phyloP scores from a whole-genome alignment of 805 yeast genomes.

The Blastobotrys attinorum region DNA sequence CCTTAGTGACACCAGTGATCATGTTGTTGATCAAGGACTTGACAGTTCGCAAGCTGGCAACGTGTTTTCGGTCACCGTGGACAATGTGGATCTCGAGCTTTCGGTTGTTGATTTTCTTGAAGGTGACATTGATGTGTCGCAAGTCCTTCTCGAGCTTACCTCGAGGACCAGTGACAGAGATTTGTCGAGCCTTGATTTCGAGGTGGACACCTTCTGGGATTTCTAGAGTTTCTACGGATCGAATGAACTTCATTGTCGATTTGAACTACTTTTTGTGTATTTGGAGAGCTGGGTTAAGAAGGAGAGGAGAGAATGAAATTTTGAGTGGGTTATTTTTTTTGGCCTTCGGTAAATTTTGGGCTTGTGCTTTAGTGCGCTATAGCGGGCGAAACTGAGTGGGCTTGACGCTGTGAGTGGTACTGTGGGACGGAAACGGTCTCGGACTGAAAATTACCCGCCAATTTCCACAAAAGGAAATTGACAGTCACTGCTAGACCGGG shows the following conservation, averaged over 20 bases:
- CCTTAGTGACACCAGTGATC: slow-evolving; percentile 98
- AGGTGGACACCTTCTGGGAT: slow-evolving; percentile 92
- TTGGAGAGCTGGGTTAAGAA: not conserved
- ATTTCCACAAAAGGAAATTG: too few relatives aligned
- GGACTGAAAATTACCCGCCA: too few relatives aligned
- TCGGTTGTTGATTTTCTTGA: slow-evolving; percentile 61
- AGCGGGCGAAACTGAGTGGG: too few relatives aligned
- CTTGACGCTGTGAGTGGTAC: too few relatives aligned
- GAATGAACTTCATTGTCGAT: slow-evolving; percentile 66
- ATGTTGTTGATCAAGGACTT: slow-evolving; percentile 90
- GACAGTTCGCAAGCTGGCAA: slow-evolving; percentile 98
- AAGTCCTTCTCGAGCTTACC: slow-evolving; percentile 87
- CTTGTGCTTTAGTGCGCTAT: too few relatives aligned
- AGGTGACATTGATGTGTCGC: slow-evolving; percentile 91
- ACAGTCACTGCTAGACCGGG: too few relatives aligned
- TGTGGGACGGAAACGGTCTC: too few relatives aligned
- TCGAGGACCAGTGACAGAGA: slow-evolving; percentile 96
- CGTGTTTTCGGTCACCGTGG: slow-evolving; percentile 99
- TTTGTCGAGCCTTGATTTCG: slow-evolving; percentile 80
- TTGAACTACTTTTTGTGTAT: slow-evolving; percentile 1
- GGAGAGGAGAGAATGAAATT: too few relatives aligned
- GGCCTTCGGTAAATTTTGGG: not conserved
- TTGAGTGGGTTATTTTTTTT: not conserved
- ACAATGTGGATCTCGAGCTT: slow-evolving; percentile 85
- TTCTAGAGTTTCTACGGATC: slow-evolving; percentile 75